Evolutionary conservation across 257 asterid genomes (phyloP), one percentile per base, ranked within the genome.

Genomic region (Marsdenia floribunda): DNA sequence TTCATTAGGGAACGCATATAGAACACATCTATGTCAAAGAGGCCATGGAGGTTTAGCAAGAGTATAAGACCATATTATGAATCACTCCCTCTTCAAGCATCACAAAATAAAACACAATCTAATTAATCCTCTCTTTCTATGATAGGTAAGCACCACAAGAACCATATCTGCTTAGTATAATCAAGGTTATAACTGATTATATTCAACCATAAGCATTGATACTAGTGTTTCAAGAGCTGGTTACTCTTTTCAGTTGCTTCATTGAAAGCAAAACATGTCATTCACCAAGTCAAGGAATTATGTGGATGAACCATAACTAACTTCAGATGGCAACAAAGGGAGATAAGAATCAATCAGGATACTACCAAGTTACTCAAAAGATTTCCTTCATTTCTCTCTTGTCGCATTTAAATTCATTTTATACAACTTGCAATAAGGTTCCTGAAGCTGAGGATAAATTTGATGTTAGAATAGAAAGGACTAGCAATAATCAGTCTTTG

Each of bases 1-100:
- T 61, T 26, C 44, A 22, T 42, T 33, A 70, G 40, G 38, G 15
- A 49, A 46, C 16, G 79, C 72, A 44, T 42, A 81, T 74, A 38
- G 35, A 54, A 22, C 16, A 33, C 13, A 35, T 64, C 68, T 64
- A 59, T 55, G 46, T 22, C 38, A 59, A 50, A 24, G 19, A 49
- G 50, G 35, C 16, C 40, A 2, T 5, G n/a, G 55, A 9, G 12
- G 37, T 22, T 44, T 47, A 14, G n/a, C 4, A 69, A 69, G 37
- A 69, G 53, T 46, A 47, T 54, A 29, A 40, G 18, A 60, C 50
- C 46, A 70, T 6, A 59, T 33, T 13, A 76, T 38, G 21, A 44
- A 11, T 15, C 19, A 55, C 52, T 49, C 22, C 38, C 24, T 13
- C 61, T 22, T 10, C 0, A 3, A 40, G 49, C 33, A 42, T 57